These are phyloP conservation scores for Globisporangium yorkense DNA, from an alignment of 352 stramenopile genomes.

Conservation along the genomic window DNA sequence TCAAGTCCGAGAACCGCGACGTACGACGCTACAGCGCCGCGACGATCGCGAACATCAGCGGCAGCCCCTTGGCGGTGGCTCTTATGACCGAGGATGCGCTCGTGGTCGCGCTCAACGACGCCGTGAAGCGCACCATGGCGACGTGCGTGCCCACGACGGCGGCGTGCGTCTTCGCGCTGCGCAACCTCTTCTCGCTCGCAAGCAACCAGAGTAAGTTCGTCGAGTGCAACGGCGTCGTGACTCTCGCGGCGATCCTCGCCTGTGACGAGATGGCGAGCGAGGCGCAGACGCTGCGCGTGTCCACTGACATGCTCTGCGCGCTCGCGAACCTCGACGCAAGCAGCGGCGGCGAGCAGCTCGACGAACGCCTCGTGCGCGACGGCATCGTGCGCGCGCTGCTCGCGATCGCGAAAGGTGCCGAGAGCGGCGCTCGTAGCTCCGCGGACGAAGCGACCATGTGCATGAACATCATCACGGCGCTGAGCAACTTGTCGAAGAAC, in stretches of 20 bases:
- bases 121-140: conserved; percentile 57
- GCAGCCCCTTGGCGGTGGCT: conserved; percentile 37
- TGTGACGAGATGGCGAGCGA: conserved; percentile 43
- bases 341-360: conserved; percentile 17
- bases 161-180: conserved; percentile 60
- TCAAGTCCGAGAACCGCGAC: conserved; percentile 62
- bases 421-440: conserved; percentile 15
- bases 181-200: conserved; percentile 57
- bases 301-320: conserved; percentile 63
- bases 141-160: conserved; percentile 49
- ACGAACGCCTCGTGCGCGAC: conserved; percentile 68
- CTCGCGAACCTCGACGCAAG: conserved; percentile 40
- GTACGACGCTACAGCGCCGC: conserved; percentile 59
- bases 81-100: conserved; percentile 50
- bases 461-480: conserved; percentile 61
- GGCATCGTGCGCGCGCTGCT: conserved; percentile 62
- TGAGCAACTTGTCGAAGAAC: conserved; percentile 64
- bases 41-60: conserved; percentile 63
- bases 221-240: conserved; percentile 49
- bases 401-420: conserved; percentile 44
- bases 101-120: conserved; percentile 53
- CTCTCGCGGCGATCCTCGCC: conserved; percentile 51
- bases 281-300: conserved; percentile 34
- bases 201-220: conserved; percentile 67
- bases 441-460: conserved; percentile 13